Evolutionary conservation across 768 basidiomycete genomes (phyloP).

Genomic region (Hortiboletus campestris): DNA sequence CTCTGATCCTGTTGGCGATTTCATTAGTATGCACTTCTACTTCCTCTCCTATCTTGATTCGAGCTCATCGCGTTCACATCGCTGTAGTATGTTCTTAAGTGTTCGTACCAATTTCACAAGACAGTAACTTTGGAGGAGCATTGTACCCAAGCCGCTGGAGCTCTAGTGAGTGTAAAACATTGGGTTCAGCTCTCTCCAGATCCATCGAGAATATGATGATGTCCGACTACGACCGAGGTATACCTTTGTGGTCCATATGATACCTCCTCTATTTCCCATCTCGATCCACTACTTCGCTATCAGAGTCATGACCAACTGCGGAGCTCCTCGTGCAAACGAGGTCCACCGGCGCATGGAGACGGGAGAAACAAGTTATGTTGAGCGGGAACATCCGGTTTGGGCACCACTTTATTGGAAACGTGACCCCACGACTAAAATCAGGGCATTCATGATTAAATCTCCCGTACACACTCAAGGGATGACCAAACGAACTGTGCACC

Average conservation of each 20-base stretch:
- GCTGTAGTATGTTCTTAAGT: neutral
- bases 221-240: neutral
- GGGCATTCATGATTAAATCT: too few relatives aligned
- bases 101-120: too few relatives aligned
- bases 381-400: too few relatives aligned
- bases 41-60: neutral
- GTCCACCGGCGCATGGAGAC: neutral
- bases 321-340: neutral
- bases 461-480: too few relatives aligned
- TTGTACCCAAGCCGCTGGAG: neutral
- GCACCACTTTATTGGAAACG: too few relatives aligned
- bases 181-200: neutral
- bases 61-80: neutral
- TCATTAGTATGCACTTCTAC: neutral
- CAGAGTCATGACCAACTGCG: too few relatives aligned
- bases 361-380: too few relatives aligned
- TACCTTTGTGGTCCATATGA: neutral
- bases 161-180: neutral
- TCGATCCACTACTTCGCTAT: neutral
- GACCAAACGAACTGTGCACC: too few relatives aligned
- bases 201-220: neutral
- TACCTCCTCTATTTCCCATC: neutral
- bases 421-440: too few relatives aligned
- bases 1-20: conserved; percentile 8
- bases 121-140: neutral